Evolutionary conservation across 768 basidiomycete genomes (phyloP), one percentile per base, ranked within the genome.

Genomic region (Mycena vulgaris): DNA sequence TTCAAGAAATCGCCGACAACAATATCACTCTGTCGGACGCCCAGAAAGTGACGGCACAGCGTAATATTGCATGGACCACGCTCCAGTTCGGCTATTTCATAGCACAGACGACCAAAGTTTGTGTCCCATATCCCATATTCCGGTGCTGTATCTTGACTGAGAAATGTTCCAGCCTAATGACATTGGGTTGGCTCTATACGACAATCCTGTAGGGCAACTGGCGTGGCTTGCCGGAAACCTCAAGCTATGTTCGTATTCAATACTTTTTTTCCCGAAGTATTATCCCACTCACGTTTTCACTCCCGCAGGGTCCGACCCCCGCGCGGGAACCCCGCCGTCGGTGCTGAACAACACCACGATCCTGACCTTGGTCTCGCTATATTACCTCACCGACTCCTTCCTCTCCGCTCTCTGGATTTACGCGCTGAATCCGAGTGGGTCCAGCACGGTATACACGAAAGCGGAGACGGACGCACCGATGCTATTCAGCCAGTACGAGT

Each of bases 201-300:
- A 77, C 60, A 75, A 60, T 28, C n/a, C n/a, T n/a, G n/a, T n/a
- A n/a, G n/a, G n/a, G n/a, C n/a, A n/a, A n/a, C 74, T 78, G 10
- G 63, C 75, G 4, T 78, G 74, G 73, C 72, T 79, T 8, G 77
- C 75, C 4, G 76, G 74, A 59, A 75, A 75, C 30, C 71, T 70
- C 59, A 47, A 64, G 47, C 49, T 37, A 28, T 71, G 75, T 74
- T 27, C 17, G 63, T 62, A 27, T 53, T 47, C 39, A 8, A 16
- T 39, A 3, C n/a, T 13, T n/a, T 33, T 21, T 23, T 30, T 31
- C 11, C 52, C n/a, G n/a, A 11, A 31, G 11, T 16, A 39, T 39
- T 16, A 3, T 16, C 39, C 17, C 39, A 8, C 39, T 39, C 39
- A 39, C 39, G 14, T 39, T 39, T 39, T 16, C 9, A 8, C 39